Evolutionary conservation across 2,329 filamentous ascomycete genomes (phyloP), one percentile per base, ranked within the genome.

Genomic region (Calonectria multiphialidica): DNA sequence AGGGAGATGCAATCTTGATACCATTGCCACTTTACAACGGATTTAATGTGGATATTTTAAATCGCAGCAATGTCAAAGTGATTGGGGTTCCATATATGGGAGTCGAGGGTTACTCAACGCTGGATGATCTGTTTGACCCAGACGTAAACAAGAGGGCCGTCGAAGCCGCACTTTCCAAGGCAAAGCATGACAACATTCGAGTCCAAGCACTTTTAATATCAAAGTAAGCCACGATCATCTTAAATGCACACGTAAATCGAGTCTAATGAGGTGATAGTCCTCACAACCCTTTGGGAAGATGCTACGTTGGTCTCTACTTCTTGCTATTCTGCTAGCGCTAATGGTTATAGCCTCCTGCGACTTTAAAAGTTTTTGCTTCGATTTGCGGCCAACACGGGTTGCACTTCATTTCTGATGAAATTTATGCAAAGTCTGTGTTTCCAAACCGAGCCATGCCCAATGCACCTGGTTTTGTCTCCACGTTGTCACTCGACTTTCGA

Each of bases 401-500:
- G 18, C 59, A 63, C n/a, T 30, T 63, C 13, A 23, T 63, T 9
- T 47, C 42, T 2, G 59, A 63, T 23, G 59, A 63, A 15, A 47
- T 63, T 33, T 63, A 63, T 30, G 59, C 59, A 13, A 63, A 63
- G 15, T 63, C 59, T 3, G 28, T 63, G 16, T 63, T 63, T 18
- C 3, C 1, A 15, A 63, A 63, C 16, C 4, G 42, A 16, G 25
- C 42, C 8, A 47, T 47, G 23, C 28, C 18, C 15, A n/a, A 63
- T n/a, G 28, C 42, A 12, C 5, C 33, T 13, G 7, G 23, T 3
- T 63, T 63, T 8, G 18, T 30, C 2, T 63, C 59, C 5, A 63
- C 16, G 16, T 12, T 63, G 12, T n/a, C 40, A n/a, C 59, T 63
- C 28, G 37, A 63, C 23, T 42, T 63, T 21, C 7, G 23, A 2